These are phyloP conservation scores for Boletus bicolor DNA, from an alignment of 768 basidiomycete species.

Conservation along the genomic window DNA sequence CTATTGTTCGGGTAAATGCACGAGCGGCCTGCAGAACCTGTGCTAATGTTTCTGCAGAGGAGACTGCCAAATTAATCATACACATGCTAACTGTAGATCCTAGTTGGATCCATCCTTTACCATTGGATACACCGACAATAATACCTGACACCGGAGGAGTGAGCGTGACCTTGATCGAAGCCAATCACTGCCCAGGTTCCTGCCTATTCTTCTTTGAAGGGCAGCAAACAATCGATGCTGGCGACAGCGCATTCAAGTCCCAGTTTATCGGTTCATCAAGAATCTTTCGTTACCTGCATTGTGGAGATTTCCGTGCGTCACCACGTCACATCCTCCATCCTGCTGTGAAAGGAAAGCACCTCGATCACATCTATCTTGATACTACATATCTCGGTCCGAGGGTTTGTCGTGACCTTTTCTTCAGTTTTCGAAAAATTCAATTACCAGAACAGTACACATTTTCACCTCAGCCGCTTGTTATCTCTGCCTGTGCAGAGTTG, in stretches of 20 bases:
- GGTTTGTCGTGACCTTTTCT: conserved; percentile 34
- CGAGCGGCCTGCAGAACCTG: background rate
- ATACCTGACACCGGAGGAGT: conserved; percentile 86
- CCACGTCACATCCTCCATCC: conserved; percentile 87
- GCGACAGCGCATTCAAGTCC: conserved; percentile 76
- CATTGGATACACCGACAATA: conserved; percentile 69
- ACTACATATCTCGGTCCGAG: conserved; percentile 94
- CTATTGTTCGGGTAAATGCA: conserved; percentile 72
- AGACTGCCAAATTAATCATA: conserved; percentile 86
- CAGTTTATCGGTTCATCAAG: conserved; percentile 64
- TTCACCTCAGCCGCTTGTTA: conserved; percentile 91
- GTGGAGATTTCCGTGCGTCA: conserved; percentile 90
- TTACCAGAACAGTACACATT: conserved; percentile 70
- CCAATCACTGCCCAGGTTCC: conserved; percentile 98
- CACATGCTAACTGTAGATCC: conserved; percentile 88
- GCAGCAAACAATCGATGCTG: conserved; percentile 81
- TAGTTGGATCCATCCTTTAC: conserved; percentile 86
- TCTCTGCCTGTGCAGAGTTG: conserved; percentile 87
- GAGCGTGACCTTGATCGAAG: conserved; percentile 90
- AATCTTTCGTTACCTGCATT: conserved; percentile 88
- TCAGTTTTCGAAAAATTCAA: conserved; percentile 1
- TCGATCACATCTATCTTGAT: conserved; percentile 91
- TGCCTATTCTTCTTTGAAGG: conserved; percentile 94
- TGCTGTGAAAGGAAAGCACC: conserved; percentile 69
- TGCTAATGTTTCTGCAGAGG: conserved; percentile 38